Evolutionary conservation across 768 basidiomycete species (phyloP), one percentile per base, ranked within the genome.

Genomic region (Phanerochaete carnosa): DNA sequence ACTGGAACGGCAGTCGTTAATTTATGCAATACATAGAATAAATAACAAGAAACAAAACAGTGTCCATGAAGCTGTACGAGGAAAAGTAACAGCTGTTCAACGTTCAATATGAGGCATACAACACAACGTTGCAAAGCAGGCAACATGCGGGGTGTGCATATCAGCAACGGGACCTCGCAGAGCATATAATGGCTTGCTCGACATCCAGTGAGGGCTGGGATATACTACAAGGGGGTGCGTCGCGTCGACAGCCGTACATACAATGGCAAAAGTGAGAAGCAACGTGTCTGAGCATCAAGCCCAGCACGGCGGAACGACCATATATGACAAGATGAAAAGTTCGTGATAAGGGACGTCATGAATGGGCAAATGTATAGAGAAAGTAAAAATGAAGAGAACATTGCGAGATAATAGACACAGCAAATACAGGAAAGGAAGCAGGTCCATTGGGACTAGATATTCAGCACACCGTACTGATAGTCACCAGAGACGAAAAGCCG

Each of bases 241-340:
- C 54, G 25, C 25, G 35, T 35, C 23, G 55, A 61, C 54, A 55
- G 45, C 55, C 60, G 55, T 61, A 61, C 60, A 61, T 57, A 61
- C 60, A 61, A 33, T 26, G 47, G 26, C 19, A 22, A 19, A 55
- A 37, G 54, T 33, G 12, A 55, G 58, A 22, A 29, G 50, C 22
- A 58, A 33, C 25, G 29, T 30, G 29, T 15, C 19, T 30, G 37
- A 29, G 49, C 60, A 52, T 61, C 60, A 51, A 61, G 60, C 60
- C 32, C 45, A 30, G 39, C 43, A 39, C 13, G 43, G 39, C 11
- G 8, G 39, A 19, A 35, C n/a, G 23, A 33, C 16, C 26, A 52
- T 28, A 49, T 58, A 50, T 32, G n/a, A 39, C 51, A 33, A 53
- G 22, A 50, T 16, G 12, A 52, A 47, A 25, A 23, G 56, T 55